A percentile compares a stretch with the other conserved stretches of the same genome.
Conservation (phyloP, 768 basidiomycete species). For the Mycena polygramma region DNA sequence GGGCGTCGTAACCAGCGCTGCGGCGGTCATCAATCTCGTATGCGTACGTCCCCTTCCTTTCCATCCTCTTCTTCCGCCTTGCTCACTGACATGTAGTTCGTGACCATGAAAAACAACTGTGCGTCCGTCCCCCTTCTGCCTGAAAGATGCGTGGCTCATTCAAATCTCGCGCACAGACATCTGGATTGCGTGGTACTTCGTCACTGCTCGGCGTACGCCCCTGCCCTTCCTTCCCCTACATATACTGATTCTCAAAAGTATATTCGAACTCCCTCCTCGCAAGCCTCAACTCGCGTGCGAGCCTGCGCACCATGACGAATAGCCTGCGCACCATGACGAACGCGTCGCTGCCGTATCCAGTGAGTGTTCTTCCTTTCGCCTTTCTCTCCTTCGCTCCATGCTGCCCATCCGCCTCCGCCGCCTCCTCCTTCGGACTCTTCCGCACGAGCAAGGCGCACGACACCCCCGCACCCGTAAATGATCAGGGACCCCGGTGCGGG, state of each 20-base stretch:
- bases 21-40: slow-evolving; percentile 31
- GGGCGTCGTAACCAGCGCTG: slow-evolving; percentile 19
- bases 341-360: slow-evolving; percentile 8
- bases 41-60: slow-evolving; percentile 11
- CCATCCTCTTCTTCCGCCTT: neutral
- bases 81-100: slow-evolving; percentile 13
- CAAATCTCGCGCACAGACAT: slow-evolving; percentile 9
- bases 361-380: neutral
- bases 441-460: too few species aligned
- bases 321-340: neutral
- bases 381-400: too few species aligned
- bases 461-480: too few species aligned
- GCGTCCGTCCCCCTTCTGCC: neutral
- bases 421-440: too few species aligned
- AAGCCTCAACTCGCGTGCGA: slow-evolving; percentile 33
- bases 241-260: slow-evolving; percentile 1
- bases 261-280: slow-evolving; percentile 35
- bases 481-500: too few species aligned
- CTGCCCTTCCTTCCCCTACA: neutral
- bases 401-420: too few species aligned
- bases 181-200: slow-evolving; percentile 35
- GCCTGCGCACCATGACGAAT: slow-evolving; percentile 32
- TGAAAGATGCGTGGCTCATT: neutral
- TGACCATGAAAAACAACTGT: slow-evolving; percentile 33
- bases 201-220: slow-evolving; percentile 28